Evolutionary conservation across 495 filamentous ascomycete genomes (phyloP), one percentile per base, ranked within the genome.

Genomic region (Aspergillus carlsbadensis): DNA sequence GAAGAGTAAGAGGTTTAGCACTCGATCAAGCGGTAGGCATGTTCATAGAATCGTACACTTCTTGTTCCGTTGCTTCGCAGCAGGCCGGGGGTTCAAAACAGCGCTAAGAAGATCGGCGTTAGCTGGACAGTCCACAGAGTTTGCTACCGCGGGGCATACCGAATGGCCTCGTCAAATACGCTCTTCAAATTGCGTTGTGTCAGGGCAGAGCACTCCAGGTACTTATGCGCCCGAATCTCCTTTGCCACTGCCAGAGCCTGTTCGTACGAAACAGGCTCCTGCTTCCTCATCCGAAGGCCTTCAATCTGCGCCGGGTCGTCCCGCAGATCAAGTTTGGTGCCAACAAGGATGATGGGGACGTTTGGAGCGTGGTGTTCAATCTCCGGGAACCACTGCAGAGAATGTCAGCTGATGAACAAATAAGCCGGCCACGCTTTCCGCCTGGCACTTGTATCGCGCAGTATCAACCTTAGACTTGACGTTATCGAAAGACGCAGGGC

Each of bases 121-220:
- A 34, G 33, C 4, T 26, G 4, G 5, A 51, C 10, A 3, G 11
- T 10, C 21, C n/a, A 6, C 10, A 43, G 22, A n/a, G 24, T 10
- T 50, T 10, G 37, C 14, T 14, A 20, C 7, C 8, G 31, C 4
- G 21, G 10, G 45, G 69, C 78, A 49, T 70, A 96, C 93, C 92
- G 83, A 67, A 98, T 98, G 35, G 94, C 94, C 68, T 96, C 91
- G 63, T 98, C 94, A 67, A 98, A 98, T 44, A 98, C 95, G 52
- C 90, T 93, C 84, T 98, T 98, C 62, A 98, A 72, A 66, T 95
- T 95, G 54, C 91, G 81, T 76, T 98, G 94, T 29, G 94, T 98
- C 56, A 98, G 79, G 33, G 94, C 94, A n/a, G 94, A 98, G 77
- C 94, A 98, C 71, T 98, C 94, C 29, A 97, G 78, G 70, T 98